Base-by-base conservation (phyloP, 2,329 filamentous ascomycete genomes). In the Ophiostoma tasmaniense region DNA sequence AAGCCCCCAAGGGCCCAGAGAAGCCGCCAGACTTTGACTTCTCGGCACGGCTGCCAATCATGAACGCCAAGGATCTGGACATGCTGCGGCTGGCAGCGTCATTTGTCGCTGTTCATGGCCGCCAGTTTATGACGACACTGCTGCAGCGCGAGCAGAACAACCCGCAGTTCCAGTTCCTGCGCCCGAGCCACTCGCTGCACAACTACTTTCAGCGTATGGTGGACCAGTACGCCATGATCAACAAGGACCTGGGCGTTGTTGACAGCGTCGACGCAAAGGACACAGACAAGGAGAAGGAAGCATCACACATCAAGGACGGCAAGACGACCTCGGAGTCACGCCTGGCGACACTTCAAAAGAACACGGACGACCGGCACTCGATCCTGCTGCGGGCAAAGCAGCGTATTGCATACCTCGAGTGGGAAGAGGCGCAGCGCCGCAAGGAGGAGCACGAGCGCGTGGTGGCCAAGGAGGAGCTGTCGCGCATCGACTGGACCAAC, bases 401-500 rank as follows among this genome's bases (percentile, higher is more conserved):
- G 77, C 87, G 95, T 67, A 91, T 94, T 6, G 92, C 96, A 74
- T 98, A 93, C 84, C 84, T 90, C 72, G 93, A 92, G 77, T 91
- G 88, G 76, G 90, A 95, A 75, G 91, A 95, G 73, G 82, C 88
- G 68, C 64, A 65, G 64, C 94, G 93, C 77, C 91, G 93, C 82
- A 93, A 93, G 76, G 93, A 96, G 75, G 92, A 96, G 75, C 88
- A 93, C 72, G 90, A 90, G 64, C 90, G 90, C 55, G 91, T 96
- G 76, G 88, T 92, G 75, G 91, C 97, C 77, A 89, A 89, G 75
- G 80, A 84, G 28, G 83, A 87, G 68, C 88, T 95, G 78, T 90
- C 90, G 0, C 90, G 95, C 74, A 95, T 99, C 72, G 95, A 99
- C 78, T 99, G 95, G 95, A 92, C 96, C 76, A 94, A 98, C 77